Conservation (phyloP, 2,329 filamentous ascomycete genomes). For the Colletotrichum coccodes region DNA sequence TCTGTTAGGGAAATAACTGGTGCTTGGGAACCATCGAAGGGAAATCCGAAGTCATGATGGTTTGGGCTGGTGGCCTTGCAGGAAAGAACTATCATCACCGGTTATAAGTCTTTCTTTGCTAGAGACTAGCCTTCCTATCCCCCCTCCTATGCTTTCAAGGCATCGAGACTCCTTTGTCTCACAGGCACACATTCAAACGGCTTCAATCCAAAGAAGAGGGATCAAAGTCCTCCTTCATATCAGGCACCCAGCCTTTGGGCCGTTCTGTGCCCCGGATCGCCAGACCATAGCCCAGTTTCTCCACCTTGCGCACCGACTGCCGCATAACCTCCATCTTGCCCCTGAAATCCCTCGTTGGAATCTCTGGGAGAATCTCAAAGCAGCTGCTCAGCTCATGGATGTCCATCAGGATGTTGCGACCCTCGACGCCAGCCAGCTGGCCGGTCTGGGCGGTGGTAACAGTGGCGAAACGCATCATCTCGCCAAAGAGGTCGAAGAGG, state of each 20-base stretch:
- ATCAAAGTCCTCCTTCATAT: slow-evolving; percentile 57
- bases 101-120: not conserved
- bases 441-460: slow-evolving; percentile 84
- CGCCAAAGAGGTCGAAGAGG: slow-evolving; percentile 92
- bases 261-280: slow-evolving; percentile 88
- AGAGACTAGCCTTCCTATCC: too few species aligned
- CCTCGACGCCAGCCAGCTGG: slow-evolving; percentile 50
- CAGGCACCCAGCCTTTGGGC: slow-evolving; percentile 92
- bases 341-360: slow-evolving; percentile 65
- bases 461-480: slow-evolving; percentile 97
- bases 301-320: slow-evolving; percentile 92
- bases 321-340: slow-evolving; percentile 90
- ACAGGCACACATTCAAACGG: too few species aligned
- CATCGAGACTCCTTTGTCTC: not conserved
- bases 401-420: slow-evolving; percentile 78
- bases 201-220: slow-evolving; percentile 15
- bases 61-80: too few species aligned
- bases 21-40: too few species aligned
- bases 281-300: slow-evolving; percentile 88
- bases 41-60: too few species aligned
- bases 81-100: too few species aligned
- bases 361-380: slow-evolving; percentile 78
- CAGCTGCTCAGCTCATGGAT: slow-evolving; percentile 80
- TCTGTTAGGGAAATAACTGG: too few species aligned
- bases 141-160: too few species aligned